Conservation (phyloP, 257 asterid genomes). For the Rehmannia glutinosa region DNA sequence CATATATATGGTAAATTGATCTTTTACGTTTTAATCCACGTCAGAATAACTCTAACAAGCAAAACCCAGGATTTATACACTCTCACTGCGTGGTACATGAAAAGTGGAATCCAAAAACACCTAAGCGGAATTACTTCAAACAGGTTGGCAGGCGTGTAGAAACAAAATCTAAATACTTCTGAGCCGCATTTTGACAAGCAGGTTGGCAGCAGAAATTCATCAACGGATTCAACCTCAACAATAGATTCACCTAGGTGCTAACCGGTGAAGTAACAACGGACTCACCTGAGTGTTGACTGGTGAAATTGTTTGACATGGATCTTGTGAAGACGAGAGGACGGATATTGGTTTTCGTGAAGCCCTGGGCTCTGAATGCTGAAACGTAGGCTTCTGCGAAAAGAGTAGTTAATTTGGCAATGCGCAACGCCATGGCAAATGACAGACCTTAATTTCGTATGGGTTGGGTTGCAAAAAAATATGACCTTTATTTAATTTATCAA, state of each 20-base stretch:
- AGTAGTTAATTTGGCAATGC: slow-evolving; percentile 24
- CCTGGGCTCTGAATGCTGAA: background rate
- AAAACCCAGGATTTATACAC: background rate
- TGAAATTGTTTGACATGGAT: slow-evolving; percentile 14
- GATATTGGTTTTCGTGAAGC: background rate
- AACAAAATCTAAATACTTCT: background rate
- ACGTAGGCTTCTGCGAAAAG: slow-evolving; percentile 19
- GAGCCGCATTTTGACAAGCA: slow-evolving; percentile 53
- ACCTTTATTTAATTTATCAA: no score
- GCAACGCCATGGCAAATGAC: slow-evolving; percentile 29
- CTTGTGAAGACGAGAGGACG: slow-evolving; percentile 11
- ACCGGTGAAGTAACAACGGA: background rate
- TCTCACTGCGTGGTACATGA: background rate
- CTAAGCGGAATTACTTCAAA: background rate
- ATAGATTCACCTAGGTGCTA: slow-evolving; percentile 24
- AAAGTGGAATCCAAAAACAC: background rate
- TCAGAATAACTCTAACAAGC: background rate
- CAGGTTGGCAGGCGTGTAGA: background rate
- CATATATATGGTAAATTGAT: background rate
- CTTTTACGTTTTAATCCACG: background rate
- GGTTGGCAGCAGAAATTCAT: background rate
- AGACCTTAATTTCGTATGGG: background rate
- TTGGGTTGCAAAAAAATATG: background rate
- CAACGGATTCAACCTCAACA: no score
- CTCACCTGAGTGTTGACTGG: slow-evolving; percentile 34